Evolutionary conservation across 2,329 filamentous ascomycete species (phyloP), one percentile per base, ranked within the genome.

Genomic region (Xylariaceae sp.): DNA sequence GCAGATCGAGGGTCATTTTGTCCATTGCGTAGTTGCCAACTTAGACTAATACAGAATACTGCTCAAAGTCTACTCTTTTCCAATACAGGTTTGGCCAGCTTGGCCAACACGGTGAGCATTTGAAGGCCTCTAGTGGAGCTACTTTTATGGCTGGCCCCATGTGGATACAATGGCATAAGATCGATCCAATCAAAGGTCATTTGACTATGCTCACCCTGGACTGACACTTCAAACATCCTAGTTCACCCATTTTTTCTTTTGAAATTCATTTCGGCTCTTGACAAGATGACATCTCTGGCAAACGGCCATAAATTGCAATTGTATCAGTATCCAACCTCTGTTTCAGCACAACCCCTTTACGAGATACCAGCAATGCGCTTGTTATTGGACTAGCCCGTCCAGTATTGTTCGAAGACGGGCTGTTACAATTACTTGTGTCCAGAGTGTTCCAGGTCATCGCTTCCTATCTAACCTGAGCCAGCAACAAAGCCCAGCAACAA

Each of bases 131-230:
- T 24, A 36, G 37, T 53, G 44, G 50, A 46, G 49, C 44, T 37
- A 53, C 28, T 49, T 49, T 21, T 44, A 43, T 53, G n/a, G 29
- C 49, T 48, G 24, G 44, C 55, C 36, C 49, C 29, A 48, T 58
- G 11, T 17, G 11, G 29, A 34, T 17, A 40, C 26, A 46, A 45
- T 16, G 28, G n/a, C 45, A 40, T n/a, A 21, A 29, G 17, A 23
- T 29, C 28, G 7, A 14, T 6, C 55, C 50, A 58, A 54, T 54
- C 40, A 53, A 17, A 28, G 26, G 21, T 6, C 26, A 26, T 50
- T 14, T 23, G 34, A 23, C 28, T 4, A n/a, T 37, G 44, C 37
- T 37, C 29, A 41, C 43, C 39, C 44, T 45, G 17, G n/a, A 19
- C 17, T n/a, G n/a, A n/a, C n/a, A 6, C 9, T 52, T 33, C 19